Base-by-base conservation (phyloP, 768 basidiomycete genomes). In the Terana coerulea region DNA sequence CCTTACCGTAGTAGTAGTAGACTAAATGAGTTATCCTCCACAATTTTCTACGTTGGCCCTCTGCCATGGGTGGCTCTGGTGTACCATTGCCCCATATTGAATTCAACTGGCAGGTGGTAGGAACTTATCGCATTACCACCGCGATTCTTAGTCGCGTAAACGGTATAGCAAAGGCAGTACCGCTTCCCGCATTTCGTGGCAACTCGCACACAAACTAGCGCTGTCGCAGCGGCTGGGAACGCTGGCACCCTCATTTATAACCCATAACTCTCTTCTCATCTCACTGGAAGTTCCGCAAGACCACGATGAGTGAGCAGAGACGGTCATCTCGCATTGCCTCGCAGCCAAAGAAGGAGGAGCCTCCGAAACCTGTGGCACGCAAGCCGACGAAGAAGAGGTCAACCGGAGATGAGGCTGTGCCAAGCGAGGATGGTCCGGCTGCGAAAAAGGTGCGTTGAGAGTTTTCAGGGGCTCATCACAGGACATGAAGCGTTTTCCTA, bases 241-340 rank as follows among this genome's bases (percentile, higher is more conserved):
- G 15, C 37, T 22, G 17, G 37, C 37, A 11, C 37, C 37, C 17
- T 10, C 37, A 19, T 22, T 19, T 39, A 10, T 14, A n/a, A n/a
- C n/a, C 5, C 2, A 10, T 39, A 8, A 33, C 37, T 17, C 17
- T 39, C 37, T 15, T 39, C 37, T 19, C 37, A 39, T 19, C 37
- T 22, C 37, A 17, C 37, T 19, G 24, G 37, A 19, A 11, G 10
- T 17, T 39, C 15, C 8, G 34, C 17, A 39, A 2, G 8, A n/a
- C 11, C 9, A 46, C 19, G 10, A 46, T 53, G 52, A 22, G 45
- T 19, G 52, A 53, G 31, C 75, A 78, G 8, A 72, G 83, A 53
- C 73, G 84, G 50, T 86, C 84, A 3, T 72, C 74, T 14, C 69
- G 84, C 46, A 75, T 84, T 50, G 77, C 80, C 3, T 64, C 76